These are phyloP conservation scores for Ambrosiella cleistominuta DNA, from an alignment of 2,329 filamentous ascomycete genomes.

Conservation along the genomic window DNA sequence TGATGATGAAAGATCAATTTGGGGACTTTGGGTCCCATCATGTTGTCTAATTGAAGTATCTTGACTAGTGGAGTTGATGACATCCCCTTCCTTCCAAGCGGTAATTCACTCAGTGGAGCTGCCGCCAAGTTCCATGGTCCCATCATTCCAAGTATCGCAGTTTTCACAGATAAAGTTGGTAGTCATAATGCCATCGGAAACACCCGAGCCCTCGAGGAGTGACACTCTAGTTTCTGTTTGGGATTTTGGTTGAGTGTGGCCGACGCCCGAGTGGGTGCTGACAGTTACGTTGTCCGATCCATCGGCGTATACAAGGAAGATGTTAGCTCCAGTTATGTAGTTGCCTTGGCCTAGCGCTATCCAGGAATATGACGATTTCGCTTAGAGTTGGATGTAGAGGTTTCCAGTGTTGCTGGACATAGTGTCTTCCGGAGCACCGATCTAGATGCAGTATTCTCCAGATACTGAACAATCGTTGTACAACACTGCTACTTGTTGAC, in stretches of 20 bases:
- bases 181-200: slow-evolving; percentile 32
- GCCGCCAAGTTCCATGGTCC: slow-evolving; percentile 26
- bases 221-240: slow-evolving; percentile 29
- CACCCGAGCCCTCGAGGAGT: slow-evolving; percentile 41
- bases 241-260: slow-evolving; percentile 29
- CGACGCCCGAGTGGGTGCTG: slow-evolving; percentile 34
- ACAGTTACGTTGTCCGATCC: slow-evolving; percentile 42
- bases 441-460: slow-evolving; percentile 32
- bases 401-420: slow-evolving; percentile 32
- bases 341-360: slow-evolving; percentile 39
- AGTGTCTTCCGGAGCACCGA: slow-evolving; percentile 35
- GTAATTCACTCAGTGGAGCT: slow-evolving; percentile 31
- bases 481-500: not conserved
- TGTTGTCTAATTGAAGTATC: slow-evolving; percentile 28
- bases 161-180: slow-evolving; percentile 41
- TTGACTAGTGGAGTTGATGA: slow-evolving; percentile 27
- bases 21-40: slow-evolving; percentile 26
- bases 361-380: slow-evolving; percentile 36
- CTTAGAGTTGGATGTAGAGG: slow-evolving; percentile 43
- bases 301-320: slow-evolving; percentile 45
- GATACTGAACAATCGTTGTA: slow-evolving; percentile 24
- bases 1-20: slow-evolving; percentile 31
- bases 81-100: slow-evolving; percentile 32
- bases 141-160: slow-evolving; percentile 30
- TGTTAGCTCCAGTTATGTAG: slow-evolving; percentile 37